These are phyloP conservation scores for Escovopsis weberi DNA, from an alignment of 2,329 filamentous ascomycete species.

Conservation along the genomic window DNA sequence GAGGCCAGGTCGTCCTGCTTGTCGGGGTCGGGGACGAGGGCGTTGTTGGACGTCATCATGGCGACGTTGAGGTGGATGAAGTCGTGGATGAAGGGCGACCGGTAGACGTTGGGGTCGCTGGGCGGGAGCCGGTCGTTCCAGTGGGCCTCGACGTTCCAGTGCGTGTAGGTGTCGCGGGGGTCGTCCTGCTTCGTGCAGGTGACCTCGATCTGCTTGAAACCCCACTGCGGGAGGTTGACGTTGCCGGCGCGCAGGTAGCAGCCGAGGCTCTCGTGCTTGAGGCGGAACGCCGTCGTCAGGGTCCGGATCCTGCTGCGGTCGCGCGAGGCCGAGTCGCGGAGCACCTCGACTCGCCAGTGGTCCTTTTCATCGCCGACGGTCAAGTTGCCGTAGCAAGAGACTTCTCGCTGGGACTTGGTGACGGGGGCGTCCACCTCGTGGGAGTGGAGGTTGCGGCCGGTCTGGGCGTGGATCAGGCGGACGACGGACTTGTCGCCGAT, in stretches of 20 bases:
- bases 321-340: constrained; percentile 74
- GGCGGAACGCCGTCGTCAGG: constrained; percentile 81
- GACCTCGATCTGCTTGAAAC: constrained; percentile 98
- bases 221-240: constrained; percentile 94
- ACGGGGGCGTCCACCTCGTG: constrained; percentile 81
- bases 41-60: constrained; percentile 99
- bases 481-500: constrained; percentile 65
- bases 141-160: constrained; percentile 98
- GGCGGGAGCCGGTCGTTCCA: constrained; percentile 83
- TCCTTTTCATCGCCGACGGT: constrained; percentile 96
- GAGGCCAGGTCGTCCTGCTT: constrained; percentile 98
- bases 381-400: constrained; percentile 89
- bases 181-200: constrained; percentile 91
- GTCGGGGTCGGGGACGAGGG: constrained; percentile 89
- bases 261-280: constrained; percentile 66
- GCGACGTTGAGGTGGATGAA: constrained; percentile 97
- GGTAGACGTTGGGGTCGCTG: constrained; percentile 81
- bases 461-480: constrained; percentile 86
- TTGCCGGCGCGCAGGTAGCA: constrained; percentile 95
- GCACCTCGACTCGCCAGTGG: constrained; percentile 88
- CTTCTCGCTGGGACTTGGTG: constrained; percentile 79
- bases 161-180: constrained; percentile 82
- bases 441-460: constrained; percentile 92
- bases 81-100: constrained; percentile 92
- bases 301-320: constrained; percentile 80